A percentile compares a stretch with the other conserved stretches of the same genome.
Conservation (phyloP, 108 stramenopile species). For the Licmophora abbreviata region DNA sequence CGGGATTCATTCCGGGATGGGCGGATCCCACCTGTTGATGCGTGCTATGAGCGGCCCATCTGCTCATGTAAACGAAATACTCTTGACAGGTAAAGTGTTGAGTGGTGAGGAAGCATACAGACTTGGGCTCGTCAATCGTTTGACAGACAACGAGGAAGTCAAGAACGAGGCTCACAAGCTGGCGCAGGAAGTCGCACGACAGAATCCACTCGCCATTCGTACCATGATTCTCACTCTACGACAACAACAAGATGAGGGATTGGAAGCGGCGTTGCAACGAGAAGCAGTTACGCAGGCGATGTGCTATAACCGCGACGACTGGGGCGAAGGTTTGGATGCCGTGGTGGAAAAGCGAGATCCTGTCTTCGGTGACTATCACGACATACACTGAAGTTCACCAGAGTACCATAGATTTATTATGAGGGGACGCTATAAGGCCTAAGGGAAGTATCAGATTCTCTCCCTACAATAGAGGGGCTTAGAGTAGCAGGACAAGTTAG, state of each 20-base stretch:
- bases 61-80: constrained; percentile 30
- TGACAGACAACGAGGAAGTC: constrained; percentile 13
- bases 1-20: constrained; percentile 80
- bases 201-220: constrained; percentile 49
- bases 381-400: constrained; percentile 3
- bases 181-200: constrained; percentile 29
- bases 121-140: constrained; percentile 33
- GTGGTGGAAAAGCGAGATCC: constrained; percentile 37
- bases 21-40: constrained; percentile 51
- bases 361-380: constrained; percentile 37
- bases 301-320: constrained; percentile 54
- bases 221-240: constrained; percentile 39
- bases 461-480: too few species aligned
- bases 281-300: constrained; percentile 55
- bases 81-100: constrained; percentile 46
- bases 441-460: too few species aligned
- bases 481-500: too few species aligned
- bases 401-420: too few species aligned
- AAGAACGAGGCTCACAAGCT: constrained; percentile 26
- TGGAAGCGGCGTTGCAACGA: constrained; percentile 26
- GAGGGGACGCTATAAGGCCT: too few species aligned
- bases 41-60: constrained; percentile 21
- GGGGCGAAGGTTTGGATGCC: constrained; percentile 55
- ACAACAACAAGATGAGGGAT: constrained; percentile 26
- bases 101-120: constrained; percentile 40